phyloP scores from a whole-genome alignment of 805 yeast genomes.

The Metschnikowia hibisci region DNA sequence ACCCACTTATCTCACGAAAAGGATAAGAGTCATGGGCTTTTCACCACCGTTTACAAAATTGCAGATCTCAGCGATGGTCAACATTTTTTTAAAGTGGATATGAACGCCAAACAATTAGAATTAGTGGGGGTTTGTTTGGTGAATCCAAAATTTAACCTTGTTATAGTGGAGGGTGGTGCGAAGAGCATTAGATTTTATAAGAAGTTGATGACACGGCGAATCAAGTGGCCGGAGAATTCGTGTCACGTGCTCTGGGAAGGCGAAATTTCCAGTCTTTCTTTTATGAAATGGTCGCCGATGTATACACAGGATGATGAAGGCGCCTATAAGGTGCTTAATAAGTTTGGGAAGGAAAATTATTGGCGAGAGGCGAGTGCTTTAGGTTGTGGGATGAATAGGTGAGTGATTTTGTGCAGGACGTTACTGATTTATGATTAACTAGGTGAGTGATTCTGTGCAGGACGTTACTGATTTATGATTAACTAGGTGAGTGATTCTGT shows the following conservation, averaged over 20 bases:
- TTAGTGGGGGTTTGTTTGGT: slow-evolving; percentile 61
- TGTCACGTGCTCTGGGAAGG: slow-evolving; percentile 71
- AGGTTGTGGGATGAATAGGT: too few relatives aligned
- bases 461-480: too few relatives aligned
- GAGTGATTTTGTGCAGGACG: background rate
- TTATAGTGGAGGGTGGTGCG: slow-evolving; percentile 73
- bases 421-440: too few relatives aligned
- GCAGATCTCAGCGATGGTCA: slow-evolving; percentile 55
- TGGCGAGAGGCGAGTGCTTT: slow-evolving; percentile 39
- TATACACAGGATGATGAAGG: slow-evolving; percentile 49
- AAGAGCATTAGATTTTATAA: slow-evolving; percentile 60
- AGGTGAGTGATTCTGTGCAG: background rate
- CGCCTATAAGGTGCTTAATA: slow-evolving; percentile 43
- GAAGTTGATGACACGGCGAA: slow-evolving; percentile 55
- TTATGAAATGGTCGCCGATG: slow-evolving; percentile 68
- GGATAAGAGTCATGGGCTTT: slow-evolving; percentile 51
- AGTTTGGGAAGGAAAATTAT: slow-evolving; percentile 55
- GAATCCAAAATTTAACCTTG: slow-evolving; percentile 46
- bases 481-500: too few relatives aligned
- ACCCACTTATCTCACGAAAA: slow-evolving; percentile 39
- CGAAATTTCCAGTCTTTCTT: slow-evolving; percentile 47
- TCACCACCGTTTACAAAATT: slow-evolving; percentile 57
- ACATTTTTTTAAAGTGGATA: slow-evolving; percentile 70
- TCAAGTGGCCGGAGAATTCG: slow-evolving; percentile 63
- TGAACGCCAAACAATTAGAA: slow-evolving; percentile 70